Evolutionary conservation across 1,284 basidiomycete genomes (phyloP).

Genomic region (Leucoagaricus sp.): DNA sequence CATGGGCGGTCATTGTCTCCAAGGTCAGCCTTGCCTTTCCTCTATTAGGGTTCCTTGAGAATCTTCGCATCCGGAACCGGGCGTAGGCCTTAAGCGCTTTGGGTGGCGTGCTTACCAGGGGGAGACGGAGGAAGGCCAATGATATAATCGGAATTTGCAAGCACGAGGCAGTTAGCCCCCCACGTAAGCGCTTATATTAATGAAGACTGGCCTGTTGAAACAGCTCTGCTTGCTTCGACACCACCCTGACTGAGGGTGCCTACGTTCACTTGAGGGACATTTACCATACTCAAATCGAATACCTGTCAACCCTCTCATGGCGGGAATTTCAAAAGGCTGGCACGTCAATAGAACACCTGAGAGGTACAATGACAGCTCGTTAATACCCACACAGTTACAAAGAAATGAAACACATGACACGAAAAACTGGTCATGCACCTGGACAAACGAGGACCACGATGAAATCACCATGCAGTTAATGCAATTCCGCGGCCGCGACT

Average conservation of each 20-base stretch:
- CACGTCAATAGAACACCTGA: too few species aligned
- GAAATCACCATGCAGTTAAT: too few species aligned
- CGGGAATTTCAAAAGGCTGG: too few species aligned
- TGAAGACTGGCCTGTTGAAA: too few species aligned
- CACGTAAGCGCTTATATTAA: conserved; percentile 4
- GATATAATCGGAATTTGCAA: conserved; percentile 3
- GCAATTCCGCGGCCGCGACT: not conserved
- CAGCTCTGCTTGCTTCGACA: not conserved
- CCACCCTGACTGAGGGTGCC: not conserved
- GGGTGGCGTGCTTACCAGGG: not conserved
- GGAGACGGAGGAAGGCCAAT: not conserved
- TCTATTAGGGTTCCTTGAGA: conserved; percentile 5
- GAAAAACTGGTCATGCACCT: not conserved
- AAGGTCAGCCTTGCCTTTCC: not conserved
- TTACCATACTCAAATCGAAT: conserved; percentile 7
- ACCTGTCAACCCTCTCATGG: not conserved
- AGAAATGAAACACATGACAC: not conserved
- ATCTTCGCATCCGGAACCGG: conserved; percentile 9
- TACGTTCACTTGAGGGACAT: not conserved
- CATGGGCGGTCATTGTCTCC: not conserved
- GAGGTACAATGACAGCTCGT: too few species aligned
- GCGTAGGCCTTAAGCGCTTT: not conserved
- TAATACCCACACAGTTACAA: not conserved
- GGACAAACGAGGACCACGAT: not conserved
- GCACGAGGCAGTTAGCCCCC: not conserved